These are phyloP conservation scores for Russula dissimulans DNA, from an alignment of 768 basidiomycete species.

Conservation along the genomic window DNA sequence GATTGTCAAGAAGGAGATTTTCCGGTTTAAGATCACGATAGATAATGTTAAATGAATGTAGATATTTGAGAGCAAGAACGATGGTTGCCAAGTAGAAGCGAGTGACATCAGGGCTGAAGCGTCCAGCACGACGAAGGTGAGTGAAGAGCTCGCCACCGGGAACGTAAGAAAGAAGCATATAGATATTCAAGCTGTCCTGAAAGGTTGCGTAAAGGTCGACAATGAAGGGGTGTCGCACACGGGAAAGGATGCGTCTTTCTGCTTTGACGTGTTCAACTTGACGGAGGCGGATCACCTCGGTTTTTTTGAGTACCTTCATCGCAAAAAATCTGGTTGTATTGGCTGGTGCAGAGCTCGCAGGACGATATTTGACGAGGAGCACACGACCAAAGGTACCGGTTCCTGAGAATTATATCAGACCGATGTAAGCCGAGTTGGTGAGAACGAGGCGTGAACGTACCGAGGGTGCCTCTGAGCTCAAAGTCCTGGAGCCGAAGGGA, in stretches of 20 bases:
- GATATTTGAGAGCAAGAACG: conserved; percentile 86
- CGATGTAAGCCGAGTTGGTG: neutral
- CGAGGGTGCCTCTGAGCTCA: conserved; percentile 70
- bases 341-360: conserved; percentile 34
- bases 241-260: conserved; percentile 87
- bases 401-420: conserved; percentile 38
- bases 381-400: conserved; percentile 97
- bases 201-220: conserved; percentile 94
- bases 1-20: conserved; percentile 90
- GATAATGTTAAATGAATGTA: conserved; percentile 95
- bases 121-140: conserved; percentile 85
- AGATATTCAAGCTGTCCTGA: conserved; percentile 93
- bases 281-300: conserved; percentile 77
- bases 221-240: conserved; percentile 89
- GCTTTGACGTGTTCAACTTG: conserved; percentile 98
- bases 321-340: conserved; percentile 61
- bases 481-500: conserved; percentile 63
- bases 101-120: conserved; percentile 95
- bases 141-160: conserved; percentile 98
- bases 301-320: conserved; percentile 83
- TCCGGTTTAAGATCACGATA: conserved; percentile 99
- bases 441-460: conserved; percentile 30
- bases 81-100: conserved; percentile 97
- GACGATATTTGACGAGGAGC: conserved; percentile 72
- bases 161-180: conserved; percentile 95